A percentile compares a stretch with the other conserved stretches of the same genome.
These are phyloP conservation scores for Harrya chromipes DNA, from an alignment of 768 basidiomycete species.

Conservation along the genomic window DNA sequence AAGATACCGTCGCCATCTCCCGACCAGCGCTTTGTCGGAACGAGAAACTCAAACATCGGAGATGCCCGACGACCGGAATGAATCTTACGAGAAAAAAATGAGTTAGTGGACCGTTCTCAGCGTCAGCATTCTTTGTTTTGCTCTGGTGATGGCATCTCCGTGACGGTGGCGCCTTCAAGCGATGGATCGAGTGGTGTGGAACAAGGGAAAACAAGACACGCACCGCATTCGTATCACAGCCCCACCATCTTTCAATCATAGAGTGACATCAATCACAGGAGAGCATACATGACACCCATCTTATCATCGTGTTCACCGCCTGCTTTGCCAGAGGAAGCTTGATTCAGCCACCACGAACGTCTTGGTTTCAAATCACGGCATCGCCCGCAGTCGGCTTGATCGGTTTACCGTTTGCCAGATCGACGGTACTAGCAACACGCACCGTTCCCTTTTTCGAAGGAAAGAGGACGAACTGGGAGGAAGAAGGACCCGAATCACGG, in stretches of 20 bases:
- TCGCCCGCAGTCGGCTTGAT: conserved; percentile 13
- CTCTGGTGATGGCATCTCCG: background rate
- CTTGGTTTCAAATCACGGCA: conserved; percentile 15
- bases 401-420: conserved; percentile 20
- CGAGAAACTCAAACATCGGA: conserved; percentile 13
- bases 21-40: background rate
- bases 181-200: conserved; percentile 14
- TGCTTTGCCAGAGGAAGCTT: conserved; percentile 13
- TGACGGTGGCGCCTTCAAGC: conserved; percentile 14
- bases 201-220: background rate
- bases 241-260: conserved; percentile 5
- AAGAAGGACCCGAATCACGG: conserved; percentile 1
- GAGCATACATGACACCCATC: conserved; percentile 10
- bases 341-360: conserved; percentile 1
- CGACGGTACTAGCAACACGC: conserved; percentile 16
- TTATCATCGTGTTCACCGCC: conserved; percentile 5
- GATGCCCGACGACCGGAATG: conserved; percentile 4
- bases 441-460: conserved; percentile 17
- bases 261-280: conserved; percentile 6
- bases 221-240: too few relatives aligned
- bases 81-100: conserved; percentile 10
- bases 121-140: background rate
- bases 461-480: background rate
- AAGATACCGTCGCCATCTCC: too few relatives aligned
- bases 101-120: background rate